Conservation (phyloP, 2,329 filamentous ascomycete genomes). For the Colletotrichum scovillei region DNA sequence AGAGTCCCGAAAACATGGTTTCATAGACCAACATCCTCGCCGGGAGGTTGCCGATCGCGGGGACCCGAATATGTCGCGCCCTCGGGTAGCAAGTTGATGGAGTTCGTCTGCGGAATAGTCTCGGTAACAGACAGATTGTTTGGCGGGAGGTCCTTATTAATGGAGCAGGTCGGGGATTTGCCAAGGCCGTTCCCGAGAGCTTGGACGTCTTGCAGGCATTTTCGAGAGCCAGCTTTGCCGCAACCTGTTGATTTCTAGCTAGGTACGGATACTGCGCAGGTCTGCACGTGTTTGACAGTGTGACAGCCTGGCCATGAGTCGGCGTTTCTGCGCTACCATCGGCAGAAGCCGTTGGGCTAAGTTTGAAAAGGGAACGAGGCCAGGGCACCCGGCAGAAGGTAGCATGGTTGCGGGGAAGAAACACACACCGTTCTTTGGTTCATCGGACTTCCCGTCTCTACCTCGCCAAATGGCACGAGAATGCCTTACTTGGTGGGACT, state of each 20-base stretch:
- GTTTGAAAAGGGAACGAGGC: neutral
- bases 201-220: neutral
- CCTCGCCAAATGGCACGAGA: slow-evolving; percentile 17
- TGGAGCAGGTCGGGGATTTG: neutral
- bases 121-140: neutral
- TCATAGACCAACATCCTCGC: neutral
- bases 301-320: neutral
- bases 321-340: slow-evolving; percentile 1
- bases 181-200: neutral
- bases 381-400: slow-evolving; percentile 8
- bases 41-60: neutral
- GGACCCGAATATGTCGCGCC: slow-evolving; percentile 8
- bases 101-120: neutral
- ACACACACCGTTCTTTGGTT: slow-evolving; percentile 20
- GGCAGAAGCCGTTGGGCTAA: slow-evolving; percentile 17
- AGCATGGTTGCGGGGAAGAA: slow-evolving; percentile 22
- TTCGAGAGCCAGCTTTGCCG: neutral
- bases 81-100: neutral
- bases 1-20: neutral
- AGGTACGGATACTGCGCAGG: no score
- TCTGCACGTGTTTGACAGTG: neutral
- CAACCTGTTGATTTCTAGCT: neutral
- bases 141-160: neutral
- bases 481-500: slow-evolving; percentile 13
- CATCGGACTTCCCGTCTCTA: slow-evolving; percentile 21